Evolutionary conservation across 257 asterid species (phyloP).

Genomic region (Capsicum rhomboideum): DNA sequence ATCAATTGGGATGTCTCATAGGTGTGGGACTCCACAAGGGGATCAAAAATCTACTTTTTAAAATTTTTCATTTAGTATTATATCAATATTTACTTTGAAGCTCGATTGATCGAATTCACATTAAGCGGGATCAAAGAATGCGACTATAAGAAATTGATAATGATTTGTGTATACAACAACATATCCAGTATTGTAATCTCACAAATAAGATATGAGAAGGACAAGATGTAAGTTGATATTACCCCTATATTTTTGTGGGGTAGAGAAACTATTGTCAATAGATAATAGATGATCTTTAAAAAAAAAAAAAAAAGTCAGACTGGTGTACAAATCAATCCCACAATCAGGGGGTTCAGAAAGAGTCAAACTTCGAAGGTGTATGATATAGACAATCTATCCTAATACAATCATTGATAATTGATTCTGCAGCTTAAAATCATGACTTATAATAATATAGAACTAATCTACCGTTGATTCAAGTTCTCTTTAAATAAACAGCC

Average conservation of each 20-base stretch:
- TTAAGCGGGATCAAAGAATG: fast-evolving
- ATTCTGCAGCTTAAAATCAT: neutral
- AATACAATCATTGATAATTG: neutral
- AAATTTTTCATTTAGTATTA: too few relatives aligned
- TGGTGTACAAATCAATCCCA: neutral
- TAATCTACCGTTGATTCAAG: neutral
- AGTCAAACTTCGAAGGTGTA: fast-evolving
- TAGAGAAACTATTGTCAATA: too few relatives aligned
- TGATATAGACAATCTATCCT: neutral
- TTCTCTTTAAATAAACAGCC: neutral
- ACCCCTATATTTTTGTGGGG: too few relatives aligned
- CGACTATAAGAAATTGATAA: neutral
- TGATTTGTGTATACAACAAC: neutral
- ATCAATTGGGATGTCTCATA: neutral
- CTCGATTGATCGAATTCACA: neutral
- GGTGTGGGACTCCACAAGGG: neutral
- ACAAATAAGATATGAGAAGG: neutral
- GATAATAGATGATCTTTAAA: neutral
- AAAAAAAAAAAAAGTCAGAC: neutral
- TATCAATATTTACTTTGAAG: too few relatives aligned
- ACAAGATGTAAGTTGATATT: too few relatives aligned
- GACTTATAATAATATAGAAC: neutral
- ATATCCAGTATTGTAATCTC: neutral
- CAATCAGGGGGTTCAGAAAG: neutral
- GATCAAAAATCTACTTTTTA: neutral